These are phyloP conservation scores for Simplicillium sp. DNA, from an alignment of 2,329 filamentous ascomycete genomes.

Conservation along the genomic window DNA sequence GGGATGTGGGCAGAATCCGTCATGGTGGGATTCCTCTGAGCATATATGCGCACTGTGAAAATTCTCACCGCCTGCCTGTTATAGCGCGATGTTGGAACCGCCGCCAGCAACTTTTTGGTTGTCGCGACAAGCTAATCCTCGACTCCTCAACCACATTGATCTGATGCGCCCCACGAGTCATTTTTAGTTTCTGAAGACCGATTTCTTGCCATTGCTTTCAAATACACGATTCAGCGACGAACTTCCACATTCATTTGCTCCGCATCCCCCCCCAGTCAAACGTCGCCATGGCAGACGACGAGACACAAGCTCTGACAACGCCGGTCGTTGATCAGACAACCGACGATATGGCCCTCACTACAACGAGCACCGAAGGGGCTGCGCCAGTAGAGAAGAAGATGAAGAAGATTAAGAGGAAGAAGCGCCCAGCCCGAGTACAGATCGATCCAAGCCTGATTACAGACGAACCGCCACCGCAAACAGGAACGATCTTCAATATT, in stretches of 20 bases:
- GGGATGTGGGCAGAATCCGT: conserved; percentile 14
- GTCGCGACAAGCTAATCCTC: no score
- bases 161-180: no score
- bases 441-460: conserved; percentile 78
- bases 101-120: no score
- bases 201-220: no score
- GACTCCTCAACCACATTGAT: neutral
- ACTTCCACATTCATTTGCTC: no score
- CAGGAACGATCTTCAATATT: conserved; percentile 93
- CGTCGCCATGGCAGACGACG: conserved; percentile 20
- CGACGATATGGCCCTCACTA: conserved; percentile 23
- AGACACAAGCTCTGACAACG: conserved; percentile 16
- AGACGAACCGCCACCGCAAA: conserved; percentile 80
- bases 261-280: neutral
- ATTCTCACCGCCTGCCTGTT: conserved; percentile 9
- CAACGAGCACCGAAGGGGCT: conserved; percentile 33
- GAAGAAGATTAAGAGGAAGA: conserved; percentile 88
- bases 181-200: no score
- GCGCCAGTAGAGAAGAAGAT: conserved; percentile 48
- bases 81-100: neutral
- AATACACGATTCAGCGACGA: no score
- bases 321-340: conserved; percentile 15
- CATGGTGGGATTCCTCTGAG: conserved; percentile 8
- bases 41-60: neutral
- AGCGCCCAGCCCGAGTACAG: conserved; percentile 83